A percentile compares a stretch with the other conserved stretches of the same genome.
Evolutionary conservation across 1,284 basidiomycete genomes (phyloP).

Genomic region (Leccinum huronense): DNA sequence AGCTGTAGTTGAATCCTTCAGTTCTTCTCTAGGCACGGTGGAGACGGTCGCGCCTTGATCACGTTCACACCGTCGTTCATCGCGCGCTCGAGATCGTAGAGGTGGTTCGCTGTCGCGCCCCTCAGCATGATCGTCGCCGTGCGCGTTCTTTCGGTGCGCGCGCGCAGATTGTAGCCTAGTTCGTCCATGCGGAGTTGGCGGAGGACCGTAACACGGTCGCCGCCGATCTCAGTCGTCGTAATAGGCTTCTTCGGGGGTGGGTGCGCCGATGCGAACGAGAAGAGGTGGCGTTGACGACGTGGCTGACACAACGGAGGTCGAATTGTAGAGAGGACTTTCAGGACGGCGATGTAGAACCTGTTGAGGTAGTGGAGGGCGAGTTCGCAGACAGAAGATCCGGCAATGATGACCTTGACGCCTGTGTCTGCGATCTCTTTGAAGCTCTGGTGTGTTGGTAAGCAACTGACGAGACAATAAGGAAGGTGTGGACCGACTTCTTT

Average conservation of each 20-base stretch:
- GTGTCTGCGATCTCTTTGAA: constrained; percentile 98
- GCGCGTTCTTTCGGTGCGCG: constrained; percentile 58
- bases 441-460: constrained; percentile 53
- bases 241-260: constrained; percentile 95
- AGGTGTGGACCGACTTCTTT: constrained; percentile 60
- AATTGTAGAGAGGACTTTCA: constrained; percentile 98
- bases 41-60: constrained; percentile 65
- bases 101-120: constrained; percentile 93
- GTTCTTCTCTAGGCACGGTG: too few relatives aligned
- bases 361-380: constrained; percentile 98
- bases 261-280: constrained; percentile 92
- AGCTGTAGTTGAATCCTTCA: too few relatives aligned
- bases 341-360: constrained; percentile 88
- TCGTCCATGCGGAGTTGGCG: constrained; percentile 76
- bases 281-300: constrained; percentile 95
- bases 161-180: constrained; percentile 51
- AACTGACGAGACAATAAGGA: not conserved
- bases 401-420: constrained; percentile 92
- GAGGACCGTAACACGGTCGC: constrained; percentile 96
- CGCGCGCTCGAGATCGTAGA: constrained; percentile 95
- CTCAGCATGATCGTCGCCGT: constrained; percentile 94
- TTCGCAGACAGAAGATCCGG: constrained; percentile 91
- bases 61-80: constrained; percentile 98
- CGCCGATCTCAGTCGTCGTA: constrained; percentile 92
- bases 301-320: constrained; percentile 90